These are phyloP conservation scores for Hypoxylon sp. DNA, from an alignment of 2,329 filamentous ascomycete genomes.

Conservation along the genomic window DNA sequence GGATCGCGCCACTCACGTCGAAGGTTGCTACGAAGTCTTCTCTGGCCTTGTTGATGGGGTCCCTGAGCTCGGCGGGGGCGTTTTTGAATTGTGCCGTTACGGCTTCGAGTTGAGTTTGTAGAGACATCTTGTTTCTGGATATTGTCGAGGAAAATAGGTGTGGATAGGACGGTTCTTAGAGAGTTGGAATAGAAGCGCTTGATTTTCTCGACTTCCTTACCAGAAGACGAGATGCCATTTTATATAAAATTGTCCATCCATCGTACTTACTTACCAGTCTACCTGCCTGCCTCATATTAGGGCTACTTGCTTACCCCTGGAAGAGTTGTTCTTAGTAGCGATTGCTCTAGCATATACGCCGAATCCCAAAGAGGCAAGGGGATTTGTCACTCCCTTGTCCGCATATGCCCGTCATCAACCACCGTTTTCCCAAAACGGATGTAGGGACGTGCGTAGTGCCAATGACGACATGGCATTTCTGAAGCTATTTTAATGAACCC, in stretches of 20 bases:
- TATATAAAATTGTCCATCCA: background rate
- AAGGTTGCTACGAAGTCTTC: constrained; percentile 3
- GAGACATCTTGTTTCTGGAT: constrained; percentile 3
- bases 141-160: background rate
- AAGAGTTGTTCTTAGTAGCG: background rate
- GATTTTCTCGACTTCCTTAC: background rate
- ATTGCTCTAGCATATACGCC: background rate
- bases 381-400: constrained; percentile 17
- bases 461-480: background rate
- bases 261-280: background rate
- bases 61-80: background rate
- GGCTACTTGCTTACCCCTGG: background rate
- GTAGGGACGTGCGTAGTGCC: background rate
- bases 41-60: background rate
- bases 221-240: background rate
- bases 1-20: constrained; percentile 10
- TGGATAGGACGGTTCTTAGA: background rate
- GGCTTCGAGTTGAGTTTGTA: constrained; percentile 1
- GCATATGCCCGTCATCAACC: constrained; percentile 19
- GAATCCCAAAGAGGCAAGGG: constrained; percentile 1
- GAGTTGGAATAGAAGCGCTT: background rate
- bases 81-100: background rate
- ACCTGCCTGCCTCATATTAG: background rate
- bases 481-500: background rate
- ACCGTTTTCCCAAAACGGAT: constrained; percentile 19